Evolutionary conservation across 1,139 yeast genomes (phyloP).

Genomic region (Geotrichum phurueaensis): DNA sequence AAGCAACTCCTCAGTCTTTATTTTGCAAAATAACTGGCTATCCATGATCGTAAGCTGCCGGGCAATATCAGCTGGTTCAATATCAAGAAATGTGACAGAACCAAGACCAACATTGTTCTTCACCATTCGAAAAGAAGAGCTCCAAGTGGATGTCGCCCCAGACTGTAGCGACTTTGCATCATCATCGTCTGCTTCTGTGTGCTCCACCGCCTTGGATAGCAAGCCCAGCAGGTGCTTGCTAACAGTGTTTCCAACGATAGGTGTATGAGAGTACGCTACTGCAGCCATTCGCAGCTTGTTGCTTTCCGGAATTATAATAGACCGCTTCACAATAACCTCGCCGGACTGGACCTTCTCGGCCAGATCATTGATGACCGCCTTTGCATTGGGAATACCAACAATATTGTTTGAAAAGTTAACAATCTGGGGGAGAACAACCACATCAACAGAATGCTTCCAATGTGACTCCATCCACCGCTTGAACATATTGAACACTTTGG

Average conservation of each 20-base stretch:
- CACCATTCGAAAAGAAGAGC: constrained; percentile 20
- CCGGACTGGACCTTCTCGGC: constrained; percentile 24
- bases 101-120: constrained; percentile 13
- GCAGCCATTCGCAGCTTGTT: constrained; percentile 11
- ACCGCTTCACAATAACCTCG: constrained; percentile 24
- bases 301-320: constrained; percentile 22
- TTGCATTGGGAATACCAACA: constrained; percentile 25
- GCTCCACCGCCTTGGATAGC: constrained; percentile 11
- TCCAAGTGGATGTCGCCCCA: constrained; percentile 17
- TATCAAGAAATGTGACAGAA: constrained; percentile 45
- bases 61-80: constrained; percentile 77
- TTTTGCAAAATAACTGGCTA: constrained; percentile 59
- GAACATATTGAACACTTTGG: constrained; percentile 60
- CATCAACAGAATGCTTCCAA: constrained; percentile 67
- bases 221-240: constrained; percentile 6
- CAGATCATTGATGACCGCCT: constrained; percentile 26
- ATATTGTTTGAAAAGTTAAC: constrained; percentile 68
- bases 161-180: constrained; percentile 9
- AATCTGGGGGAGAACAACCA: constrained; percentile 56
- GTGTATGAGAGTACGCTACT: constrained; percentile 12
- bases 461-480: constrained; percentile 84
- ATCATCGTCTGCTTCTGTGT: constrained; percentile 2
- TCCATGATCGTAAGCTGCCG: constrained; percentile 80
- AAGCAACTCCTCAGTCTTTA: constrained; percentile 66
- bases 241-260: constrained; percentile 6